Percentiles rank a stretch among this genome's conserved stretches.
phyloP scores from a whole-genome alignment of 2,329 filamentous ascomycete genomes.

The Alternaria incomplexa region DNA sequence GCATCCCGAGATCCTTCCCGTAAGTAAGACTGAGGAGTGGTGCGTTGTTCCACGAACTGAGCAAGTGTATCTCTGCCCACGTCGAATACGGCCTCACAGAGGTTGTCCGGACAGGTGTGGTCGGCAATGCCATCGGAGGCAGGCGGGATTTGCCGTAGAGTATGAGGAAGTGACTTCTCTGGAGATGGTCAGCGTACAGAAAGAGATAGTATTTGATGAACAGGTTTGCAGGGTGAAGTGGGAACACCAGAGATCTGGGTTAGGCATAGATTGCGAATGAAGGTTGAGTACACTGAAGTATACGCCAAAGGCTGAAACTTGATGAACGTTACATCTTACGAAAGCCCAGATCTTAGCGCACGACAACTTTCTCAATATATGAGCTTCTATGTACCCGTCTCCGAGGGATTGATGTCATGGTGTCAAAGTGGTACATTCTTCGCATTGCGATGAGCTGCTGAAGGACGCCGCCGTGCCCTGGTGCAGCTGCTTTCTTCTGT shows the following conservation, averaged over 20 bases:
- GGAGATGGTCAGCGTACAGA: slow-evolving; percentile 14
- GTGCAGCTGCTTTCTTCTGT: too few relatives aligned
- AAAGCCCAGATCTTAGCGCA: too few relatives aligned
- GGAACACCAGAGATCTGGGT: too few relatives aligned
- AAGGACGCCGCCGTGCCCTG: too few relatives aligned
- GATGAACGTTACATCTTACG: too few relatives aligned
- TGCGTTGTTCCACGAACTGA: neutral
- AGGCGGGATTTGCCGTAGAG: neutral
- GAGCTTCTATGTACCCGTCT: too few relatives aligned
- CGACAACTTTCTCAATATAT: too few relatives aligned
- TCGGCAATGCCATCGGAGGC: neutral
- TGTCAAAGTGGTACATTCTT: neutral
- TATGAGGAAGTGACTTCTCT: slow-evolving; percentile 16
- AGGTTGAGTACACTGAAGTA: too few relatives aligned
- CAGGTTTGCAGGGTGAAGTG: neutral
- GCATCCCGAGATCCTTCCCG: neutral
- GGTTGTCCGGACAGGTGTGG: neutral
- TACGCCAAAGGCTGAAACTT: too few relatives aligned
- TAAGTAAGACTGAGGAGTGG: neutral
- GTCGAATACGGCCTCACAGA: slow-evolving; percentile 10
- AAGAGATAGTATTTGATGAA: slow-evolving; percentile 8
- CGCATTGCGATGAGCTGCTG: neutral
- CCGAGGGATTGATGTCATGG: neutral
- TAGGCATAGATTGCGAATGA: too few relatives aligned
- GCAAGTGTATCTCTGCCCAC: slow-evolving; percentile 23